Conservation (phyloP, 1,284 basidiomycete species). For the Pulveroboletus sp. region DNA sequence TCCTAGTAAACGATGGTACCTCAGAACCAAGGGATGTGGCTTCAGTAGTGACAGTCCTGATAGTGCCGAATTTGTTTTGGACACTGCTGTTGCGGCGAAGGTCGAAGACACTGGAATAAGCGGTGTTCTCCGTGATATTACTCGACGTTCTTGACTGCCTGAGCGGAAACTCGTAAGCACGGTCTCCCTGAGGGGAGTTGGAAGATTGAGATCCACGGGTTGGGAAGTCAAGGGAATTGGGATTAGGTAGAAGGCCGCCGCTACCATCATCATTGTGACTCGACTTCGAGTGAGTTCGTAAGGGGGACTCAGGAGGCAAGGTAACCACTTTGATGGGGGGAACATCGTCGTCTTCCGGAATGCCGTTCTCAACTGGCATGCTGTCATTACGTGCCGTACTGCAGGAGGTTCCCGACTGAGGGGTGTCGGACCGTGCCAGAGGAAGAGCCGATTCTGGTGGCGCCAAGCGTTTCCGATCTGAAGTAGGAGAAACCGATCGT, state of each 20-base stretch:
- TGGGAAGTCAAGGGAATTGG: constrained; percentile 31
- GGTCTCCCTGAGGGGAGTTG: constrained; percentile 26
- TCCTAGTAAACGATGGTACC: constrained; percentile 55
- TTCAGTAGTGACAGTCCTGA: constrained; percentile 74
- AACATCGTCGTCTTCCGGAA: constrained; percentile 33
- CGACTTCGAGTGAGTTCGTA: constrained; percentile 38
- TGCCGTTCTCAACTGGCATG: constrained; percentile 18
- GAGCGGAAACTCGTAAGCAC: constrained; percentile 39
- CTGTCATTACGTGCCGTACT: constrained; percentile 28
- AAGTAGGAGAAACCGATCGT: constrained; percentile 28
- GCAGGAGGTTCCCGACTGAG: constrained; percentile 34
- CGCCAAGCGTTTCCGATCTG: constrained; percentile 45
- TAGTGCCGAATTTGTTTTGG: constrained; percentile 68
- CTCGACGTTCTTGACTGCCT: constrained; percentile 51
- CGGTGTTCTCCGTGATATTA: constrained; percentile 51
- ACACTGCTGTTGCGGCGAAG: constrained; percentile 40
- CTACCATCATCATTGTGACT: constrained; percentile 29
- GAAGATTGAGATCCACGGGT: constrained; percentile 23
- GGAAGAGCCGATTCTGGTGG: constrained; percentile 50
- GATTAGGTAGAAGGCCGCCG: constrained; percentile 26
- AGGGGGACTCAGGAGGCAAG: constrained; percentile 53
- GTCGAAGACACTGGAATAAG: constrained; percentile 64
- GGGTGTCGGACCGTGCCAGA: constrained; percentile 52
- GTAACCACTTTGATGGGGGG: constrained; percentile 33
- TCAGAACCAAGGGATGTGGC: constrained; percentile 59